Evolutionary conservation across 495 filamentous ascomycete species (phyloP), one percentile per base, ranked within the genome.

Genomic region (Penicillium lividum): DNA sequence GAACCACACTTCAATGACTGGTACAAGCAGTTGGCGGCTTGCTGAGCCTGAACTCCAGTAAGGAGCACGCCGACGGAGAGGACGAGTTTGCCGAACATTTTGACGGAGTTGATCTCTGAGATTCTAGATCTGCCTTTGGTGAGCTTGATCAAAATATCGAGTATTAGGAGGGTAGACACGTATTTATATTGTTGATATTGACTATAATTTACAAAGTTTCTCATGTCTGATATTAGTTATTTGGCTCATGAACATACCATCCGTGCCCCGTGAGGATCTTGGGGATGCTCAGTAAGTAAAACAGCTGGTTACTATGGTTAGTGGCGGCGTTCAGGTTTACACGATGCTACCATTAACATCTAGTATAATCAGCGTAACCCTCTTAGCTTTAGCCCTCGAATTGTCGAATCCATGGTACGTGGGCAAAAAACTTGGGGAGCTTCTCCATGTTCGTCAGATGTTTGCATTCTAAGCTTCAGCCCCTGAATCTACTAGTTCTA

Each of bases 1-100:
- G 59, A 66, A 15, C 63, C 63, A 30, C 63, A 66, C 40, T 62
- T 62, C 50, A 66, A 30, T 13, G 59, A 62, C 46, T 60, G 59
- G 44, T 66, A 66, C n/a, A 36, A 1, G 46, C 63, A 66, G 29
- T 66, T 66, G 22, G 29, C 38, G 33, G 63, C 59, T 28, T 66
- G 63, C 49, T 66, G 63, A 31, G 63, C 59, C 31, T 62, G 57
- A 4, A 48, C 55, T 51, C 59, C 63, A 16, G 56, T 53, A 44
- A 62, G 18, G 53, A 62, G n/a, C 18, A 62, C 38, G 40, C 56
- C 51, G 16, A 58, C 16, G 0, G 57, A 54, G 13, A 62, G 13
- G 13, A 36, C 40, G 9, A 53, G 30, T 34, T 62, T 57, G 43
- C 27, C 36, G 44, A 62, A 10, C 63, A 66, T 66, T 22, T 62